Evolutionary conservation across 768 basidiomycete genomes (phyloP).

Genomic region (Russula foetens): DNA sequence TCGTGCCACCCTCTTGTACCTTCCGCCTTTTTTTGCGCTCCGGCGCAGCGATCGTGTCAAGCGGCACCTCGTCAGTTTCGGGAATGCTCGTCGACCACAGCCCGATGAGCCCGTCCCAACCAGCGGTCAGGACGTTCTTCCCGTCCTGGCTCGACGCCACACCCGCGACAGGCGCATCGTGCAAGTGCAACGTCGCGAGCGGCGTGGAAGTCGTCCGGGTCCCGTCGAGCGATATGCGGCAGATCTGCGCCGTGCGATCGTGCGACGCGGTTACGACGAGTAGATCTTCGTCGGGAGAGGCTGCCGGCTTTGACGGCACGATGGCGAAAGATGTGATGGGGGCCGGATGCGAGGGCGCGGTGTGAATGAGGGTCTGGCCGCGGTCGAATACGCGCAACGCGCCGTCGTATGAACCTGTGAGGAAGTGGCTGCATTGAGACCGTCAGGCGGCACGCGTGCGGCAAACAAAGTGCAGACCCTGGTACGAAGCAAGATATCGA

Average conservation of each 20-base stretch:
- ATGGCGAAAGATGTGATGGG: slow-evolving; percentile 60
- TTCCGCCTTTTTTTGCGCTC: slow-evolving; percentile 54
- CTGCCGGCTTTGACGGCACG: slow-evolving; percentile 31
- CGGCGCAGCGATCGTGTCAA: slow-evolving; percentile 26
- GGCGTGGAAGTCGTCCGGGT: slow-evolving; percentile 11
- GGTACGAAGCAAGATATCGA: slow-evolving; percentile 55
- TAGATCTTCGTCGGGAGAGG: slow-evolving; percentile 27
- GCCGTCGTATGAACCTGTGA: slow-evolving; percentile 80
- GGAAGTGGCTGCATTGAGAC: slow-evolving; percentile 43
- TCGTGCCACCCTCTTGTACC: slow-evolving; percentile 28
- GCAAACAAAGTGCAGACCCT: slow-evolving; percentile 33
- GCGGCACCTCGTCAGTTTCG: slow-evolving; percentile 49
- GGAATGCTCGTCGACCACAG: slow-evolving; percentile 69
- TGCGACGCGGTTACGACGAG: slow-evolving; percentile 67
- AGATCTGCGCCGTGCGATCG: slow-evolving; percentile 65
- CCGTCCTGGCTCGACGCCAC: slow-evolving; percentile 49
- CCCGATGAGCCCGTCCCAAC: slow-evolving; percentile 84
- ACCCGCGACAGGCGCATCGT: slow-evolving; percentile 73
- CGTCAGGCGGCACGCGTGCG: slow-evolving; percentile 2
- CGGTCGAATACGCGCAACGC: slow-evolving; percentile 66
- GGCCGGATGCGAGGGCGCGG: slow-evolving; percentile 46
- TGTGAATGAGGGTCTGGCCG: slow-evolving; percentile 47
- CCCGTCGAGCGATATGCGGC: slow-evolving; percentile 23
- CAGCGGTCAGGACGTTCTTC: slow-evolving; percentile 66
- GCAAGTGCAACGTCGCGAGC: slow-evolving; percentile 72